Evolutionary conservation across 1,284 basidiomycete species (phyloP).

Genomic region (Rhodotorula sp.): DNA sequence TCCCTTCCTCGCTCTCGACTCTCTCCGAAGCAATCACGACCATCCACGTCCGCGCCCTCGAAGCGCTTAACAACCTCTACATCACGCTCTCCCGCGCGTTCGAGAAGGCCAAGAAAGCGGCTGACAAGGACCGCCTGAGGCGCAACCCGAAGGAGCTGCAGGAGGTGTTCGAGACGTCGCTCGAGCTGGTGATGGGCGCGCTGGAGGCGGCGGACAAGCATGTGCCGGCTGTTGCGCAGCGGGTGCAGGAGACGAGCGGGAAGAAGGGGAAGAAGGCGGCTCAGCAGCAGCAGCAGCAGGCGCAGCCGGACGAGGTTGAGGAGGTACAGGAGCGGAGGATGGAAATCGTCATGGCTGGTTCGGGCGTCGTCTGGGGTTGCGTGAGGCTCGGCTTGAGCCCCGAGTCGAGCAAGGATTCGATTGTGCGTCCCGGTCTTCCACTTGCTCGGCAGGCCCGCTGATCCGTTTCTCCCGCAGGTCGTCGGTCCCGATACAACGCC

Average conservation of each 20-base stretch:
- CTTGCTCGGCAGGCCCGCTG: too few species aligned
- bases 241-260: background rate
- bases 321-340: conserved; percentile 29
- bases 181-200: conserved; percentile 23
- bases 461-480: background rate
- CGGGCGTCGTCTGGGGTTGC: conserved; percentile 52
- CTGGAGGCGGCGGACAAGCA: conserved; percentile 1
- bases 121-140: background rate
- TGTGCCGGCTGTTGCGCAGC: background rate
- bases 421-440: conserved; percentile 53
- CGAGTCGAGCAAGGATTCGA: conserved; percentile 53
- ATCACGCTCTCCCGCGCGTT: conserved; percentile 57
- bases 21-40: conserved; percentile 35
- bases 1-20: conserved; percentile 20
- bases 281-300: conserved; percentile 5
- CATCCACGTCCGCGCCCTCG: conserved; percentile 77
- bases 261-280: conserved; percentile 9
- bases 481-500: conserved; percentile 28
- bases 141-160: conserved; percentile 23
- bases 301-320: conserved; percentile 22
- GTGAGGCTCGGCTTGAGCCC: conserved; percentile 45
- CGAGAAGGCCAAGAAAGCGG: background rate
- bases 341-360: conserved; percentile 36
- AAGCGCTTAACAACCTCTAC: conserved; percentile 87
- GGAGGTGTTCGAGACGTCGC: conserved; percentile 23